Evolutionary conservation across 108 stramenopile genomes (phyloP).

Genomic region (Phaeodactylum tricornutum): DNA sequence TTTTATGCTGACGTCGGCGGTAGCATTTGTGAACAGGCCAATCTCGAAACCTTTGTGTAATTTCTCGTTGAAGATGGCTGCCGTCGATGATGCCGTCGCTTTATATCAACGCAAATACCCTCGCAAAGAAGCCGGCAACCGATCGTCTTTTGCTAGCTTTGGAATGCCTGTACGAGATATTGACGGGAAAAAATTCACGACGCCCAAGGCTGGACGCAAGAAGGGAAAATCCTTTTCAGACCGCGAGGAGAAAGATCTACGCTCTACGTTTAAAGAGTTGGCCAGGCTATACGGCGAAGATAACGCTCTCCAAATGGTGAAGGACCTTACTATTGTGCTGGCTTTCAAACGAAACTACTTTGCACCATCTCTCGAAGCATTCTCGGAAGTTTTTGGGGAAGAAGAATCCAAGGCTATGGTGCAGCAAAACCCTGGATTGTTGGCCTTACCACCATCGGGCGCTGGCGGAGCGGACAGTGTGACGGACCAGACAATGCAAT

Average conservation of each 20-base stretch:
- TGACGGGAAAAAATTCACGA: constrained; percentile 24
- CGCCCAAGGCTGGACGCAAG: neutral
- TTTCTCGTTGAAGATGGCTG: too few relatives aligned
- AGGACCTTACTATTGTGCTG: constrained; percentile 50
- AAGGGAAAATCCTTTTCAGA: constrained; percentile 27
- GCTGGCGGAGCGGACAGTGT: constrained; percentile 35
- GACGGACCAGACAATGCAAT: constrained; percentile 55
- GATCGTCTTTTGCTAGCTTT: neutral
- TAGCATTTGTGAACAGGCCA: too few relatives aligned
- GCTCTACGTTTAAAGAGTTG: constrained; percentile 40
- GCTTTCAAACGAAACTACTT: constrained; percentile 59
- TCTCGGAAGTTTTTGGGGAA: constrained; percentile 58
- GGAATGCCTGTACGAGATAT: constrained; percentile 49
- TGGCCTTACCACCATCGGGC: constrained; percentile 57
- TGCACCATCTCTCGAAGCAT: constrained; percentile 39
- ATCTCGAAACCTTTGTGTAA: too few relatives aligned
- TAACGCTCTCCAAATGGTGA: constrained; percentile 70
- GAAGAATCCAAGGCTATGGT: constrained; percentile 81
- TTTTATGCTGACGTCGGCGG: too few relatives aligned
- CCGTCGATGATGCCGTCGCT: neutral
- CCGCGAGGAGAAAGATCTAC: constrained; percentile 19
- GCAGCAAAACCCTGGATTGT: constrained; percentile 66
- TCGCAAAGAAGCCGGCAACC: neutral
- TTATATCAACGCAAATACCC: constrained; percentile 4
- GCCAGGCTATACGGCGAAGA: constrained; percentile 77